These are phyloP conservation scores for Quercus lobata DNA, from an alignment of 331 rosid species.

Conservation along the genomic window DNA sequence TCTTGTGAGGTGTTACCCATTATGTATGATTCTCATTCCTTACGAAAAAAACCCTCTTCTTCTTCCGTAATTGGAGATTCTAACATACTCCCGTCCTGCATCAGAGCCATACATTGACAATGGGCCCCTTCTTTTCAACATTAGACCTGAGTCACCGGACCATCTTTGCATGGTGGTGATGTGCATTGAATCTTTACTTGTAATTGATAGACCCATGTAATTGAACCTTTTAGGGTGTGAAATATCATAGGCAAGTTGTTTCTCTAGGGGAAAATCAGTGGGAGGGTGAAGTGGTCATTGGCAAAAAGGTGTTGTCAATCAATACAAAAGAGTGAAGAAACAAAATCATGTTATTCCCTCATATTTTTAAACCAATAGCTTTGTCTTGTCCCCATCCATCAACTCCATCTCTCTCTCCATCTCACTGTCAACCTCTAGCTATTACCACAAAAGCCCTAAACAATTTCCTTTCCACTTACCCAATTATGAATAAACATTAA, in stretches of 20 bases:
- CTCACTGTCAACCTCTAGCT: slow-evolving; percentile 48
- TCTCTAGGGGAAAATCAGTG: not conserved
- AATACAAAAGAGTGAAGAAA: slow-evolving; percentile 37
- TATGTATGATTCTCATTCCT: too few species aligned
- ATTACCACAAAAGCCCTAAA: slow-evolving; percentile 52
- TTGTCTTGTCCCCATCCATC: slow-evolving; percentile 63
- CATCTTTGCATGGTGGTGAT: not conserved
- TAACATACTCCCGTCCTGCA: too few species aligned
- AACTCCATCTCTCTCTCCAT: slow-evolving; percentile 18
- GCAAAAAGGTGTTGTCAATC: slow-evolving; percentile 54
- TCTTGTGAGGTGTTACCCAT: too few species aligned
- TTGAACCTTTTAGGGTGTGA: not conserved
- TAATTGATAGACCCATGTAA: slow-evolving; percentile 2
- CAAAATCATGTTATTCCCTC: slow-evolving; percentile 65
- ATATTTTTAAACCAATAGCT: slow-evolving; percentile 19
- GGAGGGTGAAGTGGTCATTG: slow-evolving; percentile 48
- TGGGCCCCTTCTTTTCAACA: not conserved
- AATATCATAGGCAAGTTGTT: not conserved
- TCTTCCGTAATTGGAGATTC: too few species aligned
- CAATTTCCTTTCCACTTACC: slow-evolving; percentile 14
- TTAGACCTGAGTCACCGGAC: not conserved
- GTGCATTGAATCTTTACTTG: not conserved
- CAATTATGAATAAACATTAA: slow-evolving; percentile 20
- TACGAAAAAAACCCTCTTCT: too few species aligned
- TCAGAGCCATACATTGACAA: not conserved